phyloP scores from a whole-genome alignment of 495 filamentous ascomycete species.

The Clohesyomyces aquaticus region DNA sequence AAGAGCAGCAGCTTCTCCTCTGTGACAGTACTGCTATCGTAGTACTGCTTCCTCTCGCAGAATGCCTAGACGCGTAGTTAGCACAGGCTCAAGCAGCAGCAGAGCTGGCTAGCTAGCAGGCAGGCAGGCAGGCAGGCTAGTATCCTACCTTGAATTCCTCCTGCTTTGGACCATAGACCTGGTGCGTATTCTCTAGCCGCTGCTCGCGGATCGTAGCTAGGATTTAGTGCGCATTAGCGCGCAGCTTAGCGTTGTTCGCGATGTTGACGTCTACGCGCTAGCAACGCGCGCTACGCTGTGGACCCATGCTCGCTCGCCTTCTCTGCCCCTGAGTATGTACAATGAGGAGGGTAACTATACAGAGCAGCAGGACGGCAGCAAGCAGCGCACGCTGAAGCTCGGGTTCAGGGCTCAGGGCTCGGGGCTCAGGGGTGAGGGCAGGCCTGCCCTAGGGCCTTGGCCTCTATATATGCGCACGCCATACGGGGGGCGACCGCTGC shows the following conservation, averaged over 20 bases:
- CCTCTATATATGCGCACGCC: background rate
- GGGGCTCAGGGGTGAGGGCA: no score
- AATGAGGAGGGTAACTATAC: background rate
- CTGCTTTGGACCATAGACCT: constrained; percentile 13
- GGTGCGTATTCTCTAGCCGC: constrained; percentile 9
- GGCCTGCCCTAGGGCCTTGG: no score
- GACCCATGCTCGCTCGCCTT: background rate
- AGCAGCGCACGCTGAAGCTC: background rate
- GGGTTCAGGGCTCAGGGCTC: background rate
- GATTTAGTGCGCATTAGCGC: constrained; percentile 3
- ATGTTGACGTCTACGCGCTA: background rate
- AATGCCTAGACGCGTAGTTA: background rate
- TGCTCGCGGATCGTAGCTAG: background rate
- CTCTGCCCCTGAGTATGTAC: constrained; percentile 1
- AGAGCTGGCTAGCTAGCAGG: no score
- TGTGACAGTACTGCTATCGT: background rate
- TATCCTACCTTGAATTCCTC: constrained; percentile 19
- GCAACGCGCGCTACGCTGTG: background rate
- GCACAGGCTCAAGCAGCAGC: background rate
- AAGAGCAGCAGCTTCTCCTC: background rate
- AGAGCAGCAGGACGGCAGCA: background rate
- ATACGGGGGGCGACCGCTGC: background rate
- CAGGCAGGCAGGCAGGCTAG: no score
- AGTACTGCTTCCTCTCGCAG: background rate
- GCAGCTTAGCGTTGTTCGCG: constrained; percentile 7